Percentiles rank a stretch among this genome's conserved stretches.
phyloP scores from a whole-genome alignment of 2,329 filamentous ascomycete genomes.

The Geosmithia flava region DNA sequence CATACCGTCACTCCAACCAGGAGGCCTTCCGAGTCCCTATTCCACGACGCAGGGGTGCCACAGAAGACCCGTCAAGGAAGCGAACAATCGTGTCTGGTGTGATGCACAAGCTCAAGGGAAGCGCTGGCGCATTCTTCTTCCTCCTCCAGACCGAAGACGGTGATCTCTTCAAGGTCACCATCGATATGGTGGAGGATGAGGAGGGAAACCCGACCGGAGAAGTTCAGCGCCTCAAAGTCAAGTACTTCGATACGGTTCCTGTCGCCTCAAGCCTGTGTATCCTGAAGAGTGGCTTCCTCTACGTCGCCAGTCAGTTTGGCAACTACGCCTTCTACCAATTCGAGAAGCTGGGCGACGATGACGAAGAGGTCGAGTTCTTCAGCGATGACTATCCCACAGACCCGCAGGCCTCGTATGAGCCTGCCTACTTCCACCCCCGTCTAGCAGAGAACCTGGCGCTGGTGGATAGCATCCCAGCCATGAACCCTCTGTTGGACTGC shows the following conservation, averaged over 20 bases:
- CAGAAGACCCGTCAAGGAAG: conserved; percentile 86
- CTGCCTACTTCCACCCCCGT: conserved; percentile 77
- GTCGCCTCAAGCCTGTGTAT: conserved; percentile 81
- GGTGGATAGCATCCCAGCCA: conserved; percentile 73
- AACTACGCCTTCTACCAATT: conserved; percentile 96
- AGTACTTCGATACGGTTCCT: conserved; percentile 96
- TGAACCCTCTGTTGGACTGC: conserved; percentile 86
- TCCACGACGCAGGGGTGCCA: conserved; percentile 72
- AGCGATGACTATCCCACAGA: conserved; percentile 77
- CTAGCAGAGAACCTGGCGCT: conserved; percentile 70
- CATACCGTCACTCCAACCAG: conserved; percentile 93
- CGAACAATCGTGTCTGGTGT: conserved; percentile 78
- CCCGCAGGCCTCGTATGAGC: conserved; percentile 56
- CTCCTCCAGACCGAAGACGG: conserved; percentile 92
- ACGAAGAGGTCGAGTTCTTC: conserved; percentile 74
- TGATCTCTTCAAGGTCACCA: conserved; percentile 93
- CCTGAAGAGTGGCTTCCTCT: conserved; percentile 89
- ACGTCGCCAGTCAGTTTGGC: conserved; percentile 82
- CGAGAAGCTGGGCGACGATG: conserved; percentile 90
- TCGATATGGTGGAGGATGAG: conserved; percentile 79
- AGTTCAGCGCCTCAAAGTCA: conserved; percentile 76
- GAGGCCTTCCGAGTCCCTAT: conserved; percentile 82
- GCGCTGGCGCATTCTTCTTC: conserved; percentile 85
- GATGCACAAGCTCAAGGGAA: conserved; percentile 90
- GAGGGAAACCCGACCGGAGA: conserved; percentile 69